A percentile compares a stretch with the other conserved stretches of the same genome.
phyloP scores from a whole-genome alignment of 169 alveolate species.

The Eimeria falciformis region DNA sequence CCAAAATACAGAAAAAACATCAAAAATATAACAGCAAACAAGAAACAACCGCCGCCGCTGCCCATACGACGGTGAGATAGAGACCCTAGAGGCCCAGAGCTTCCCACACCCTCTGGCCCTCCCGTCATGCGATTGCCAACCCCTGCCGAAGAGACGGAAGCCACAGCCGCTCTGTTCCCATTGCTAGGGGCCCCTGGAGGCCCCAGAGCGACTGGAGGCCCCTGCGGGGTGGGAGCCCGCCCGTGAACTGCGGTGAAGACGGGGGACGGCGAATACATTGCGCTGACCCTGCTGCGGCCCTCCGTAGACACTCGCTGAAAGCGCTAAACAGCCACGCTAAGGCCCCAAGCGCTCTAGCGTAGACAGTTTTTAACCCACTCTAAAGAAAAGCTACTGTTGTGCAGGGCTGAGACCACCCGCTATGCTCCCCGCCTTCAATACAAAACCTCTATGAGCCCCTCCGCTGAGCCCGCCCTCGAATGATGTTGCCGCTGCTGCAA shows the following conservation, averaged over 20 bases:
- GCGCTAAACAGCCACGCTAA: too few species aligned
- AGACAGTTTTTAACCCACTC: too few species aligned
- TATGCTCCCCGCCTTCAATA: too few species aligned
- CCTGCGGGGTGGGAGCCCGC: background rate
- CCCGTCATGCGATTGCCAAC: background rate
- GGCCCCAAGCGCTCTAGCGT: too few species aligned
- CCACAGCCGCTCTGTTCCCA: background rate
- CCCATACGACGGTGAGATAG: background rate
- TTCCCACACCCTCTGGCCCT: background rate
- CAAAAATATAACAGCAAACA: slow-evolving; percentile 54
- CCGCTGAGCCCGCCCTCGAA: background rate
- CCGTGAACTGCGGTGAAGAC: background rate
- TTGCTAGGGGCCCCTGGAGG: background rate
- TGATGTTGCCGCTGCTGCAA: background rate
- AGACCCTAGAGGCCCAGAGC: background rate
- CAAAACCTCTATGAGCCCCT: background rate
- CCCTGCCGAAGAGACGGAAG: background rate
- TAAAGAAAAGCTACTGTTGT: too few species aligned
- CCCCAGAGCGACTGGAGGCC: background rate
- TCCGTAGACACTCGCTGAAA: too few species aligned
- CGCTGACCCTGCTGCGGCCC: too few species aligned
- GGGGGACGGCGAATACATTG: background rate
- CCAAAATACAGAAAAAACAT: slow-evolving; percentile 30
- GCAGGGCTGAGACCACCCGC: too few species aligned
- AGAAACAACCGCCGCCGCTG: slow-evolving; percentile 22